Base-by-base conservation (phyloP, 176 grass and related monocot genomes). In the Oryza punctata region DNA sequence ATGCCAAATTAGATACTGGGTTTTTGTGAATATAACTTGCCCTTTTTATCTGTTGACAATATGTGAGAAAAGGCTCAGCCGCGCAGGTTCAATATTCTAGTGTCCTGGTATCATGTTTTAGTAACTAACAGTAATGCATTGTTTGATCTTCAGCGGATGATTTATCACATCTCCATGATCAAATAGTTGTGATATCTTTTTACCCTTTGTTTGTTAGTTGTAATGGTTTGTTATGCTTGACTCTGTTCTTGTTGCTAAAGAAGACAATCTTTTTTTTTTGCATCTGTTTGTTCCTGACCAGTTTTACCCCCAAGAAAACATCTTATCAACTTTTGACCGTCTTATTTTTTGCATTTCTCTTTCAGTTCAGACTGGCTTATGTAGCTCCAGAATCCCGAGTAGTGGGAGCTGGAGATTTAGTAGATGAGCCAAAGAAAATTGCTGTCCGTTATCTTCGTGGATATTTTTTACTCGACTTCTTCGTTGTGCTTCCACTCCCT, bases 351-450 rank as follows among this genome's bases (percentile, higher is more conserved):
- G 11, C 64, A 24, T 67, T 37, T 86, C 60, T 70, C 65, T 85
- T 87, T 84, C 91, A 98, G 96, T 98, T 98, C 87, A 90, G 96
- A 74, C 44, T 98, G 67, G 93, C 96, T 80, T 98, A 95, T 90
- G 89, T 98, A 80, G 93, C 93, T 73, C 96, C 96, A 49, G 91
- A 98, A 76, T 95, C 96, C 28, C 91, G 93, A 78, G 96, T 95
- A 61, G 91, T 98, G 45, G 93, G 93, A 63, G 91, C 93, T 66
- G 91, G 96, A 81, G 96, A 98, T 84, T 84, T 98, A 82, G 96
- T 98, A 81, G 87, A 91, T 6, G 81, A 92, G n/a, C 96, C 91
- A 74, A 93, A 79, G 69, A 95, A 94, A 95, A 91, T 98, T 83
- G 96, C 87, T 85, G 69, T 86, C 40, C 75, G 89, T 90, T 98